Evolutionary conservation across 148 eudicot species (phyloP).

Genomic region (Nyssa sinensis): DNA sequence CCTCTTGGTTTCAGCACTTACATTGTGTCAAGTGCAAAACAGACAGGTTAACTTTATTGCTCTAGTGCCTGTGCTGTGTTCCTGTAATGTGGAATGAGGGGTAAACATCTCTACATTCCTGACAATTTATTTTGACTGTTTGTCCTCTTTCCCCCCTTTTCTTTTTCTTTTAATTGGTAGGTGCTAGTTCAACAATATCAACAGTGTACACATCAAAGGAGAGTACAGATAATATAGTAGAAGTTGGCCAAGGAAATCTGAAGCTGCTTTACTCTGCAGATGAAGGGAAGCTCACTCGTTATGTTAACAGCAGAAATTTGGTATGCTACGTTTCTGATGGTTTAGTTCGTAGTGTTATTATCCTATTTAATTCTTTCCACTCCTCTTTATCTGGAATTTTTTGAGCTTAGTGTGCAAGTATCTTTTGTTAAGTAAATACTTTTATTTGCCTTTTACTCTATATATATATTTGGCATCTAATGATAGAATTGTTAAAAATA

Average conservation of each 20-base stretch:
- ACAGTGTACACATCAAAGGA: conserved; percentile 35
- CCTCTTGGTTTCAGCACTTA: conserved; percentile 83
- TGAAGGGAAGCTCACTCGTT: conserved; percentile 44
- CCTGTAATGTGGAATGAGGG: conserved; percentile 7
- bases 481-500: no score
- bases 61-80: conserved; percentile 1
- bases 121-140: background rate
- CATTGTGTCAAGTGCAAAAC: conserved; percentile 41
- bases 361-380: background rate
- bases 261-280: conserved; percentile 42
- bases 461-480: no score
- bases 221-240: conserved; percentile 35
- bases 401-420: no score
- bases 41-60: conserved; percentile 33
- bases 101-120: background rate
- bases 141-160: background rate
- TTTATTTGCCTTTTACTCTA: background rate
- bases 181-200: conserved; percentile 44
- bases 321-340: conserved; percentile 32
- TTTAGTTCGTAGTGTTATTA: no score
- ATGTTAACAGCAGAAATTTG: conserved; percentile 43
- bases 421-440: background rate
- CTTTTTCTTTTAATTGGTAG: background rate
- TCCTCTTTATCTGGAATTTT: background rate
- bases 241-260: conserved; percentile 54